Evolutionary conservation across 2,329 filamentous ascomycete species (phyloP).

Genomic region (Aulographum hederae): DNA sequence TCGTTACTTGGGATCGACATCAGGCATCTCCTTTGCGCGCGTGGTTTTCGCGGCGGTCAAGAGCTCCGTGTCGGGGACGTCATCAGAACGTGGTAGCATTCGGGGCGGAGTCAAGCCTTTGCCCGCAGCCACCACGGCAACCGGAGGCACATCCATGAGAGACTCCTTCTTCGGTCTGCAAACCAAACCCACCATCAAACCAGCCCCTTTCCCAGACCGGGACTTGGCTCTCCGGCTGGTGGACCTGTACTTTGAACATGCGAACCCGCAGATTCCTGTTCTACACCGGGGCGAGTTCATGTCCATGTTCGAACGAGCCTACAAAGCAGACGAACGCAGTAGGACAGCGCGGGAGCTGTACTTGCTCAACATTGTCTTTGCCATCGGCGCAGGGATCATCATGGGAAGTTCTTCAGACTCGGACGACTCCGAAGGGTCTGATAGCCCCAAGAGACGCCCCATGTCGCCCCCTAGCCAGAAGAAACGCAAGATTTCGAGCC

Average conservation of each 20-base stretch:
- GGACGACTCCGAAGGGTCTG: constrained; percentile 11
- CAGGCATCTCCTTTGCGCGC: constrained; percentile 82
- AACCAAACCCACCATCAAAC: constrained; percentile 71
- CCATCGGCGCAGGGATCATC: constrained; percentile 86
- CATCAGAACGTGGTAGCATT: constrained; percentile 45
- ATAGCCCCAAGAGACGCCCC: constrained; percentile 8
- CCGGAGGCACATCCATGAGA: constrained; percentile 56
- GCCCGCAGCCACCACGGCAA: constrained; percentile 27
- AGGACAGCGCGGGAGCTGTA: constrained; percentile 72
- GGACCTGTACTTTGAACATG: constrained; percentile 82
- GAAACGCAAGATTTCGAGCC: constrained; percentile 24
- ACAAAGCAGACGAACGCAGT: constrained; percentile 46
- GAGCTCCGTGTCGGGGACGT: constrained; percentile 38
- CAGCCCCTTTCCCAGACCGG: constrained; percentile 65
- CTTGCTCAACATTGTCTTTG: constrained; percentile 91
- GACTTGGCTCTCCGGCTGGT: constrained; percentile 56
- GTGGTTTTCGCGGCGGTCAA: constrained; percentile 92
- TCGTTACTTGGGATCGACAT: constrained; percentile 66
- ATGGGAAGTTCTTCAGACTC: constrained; percentile 33
- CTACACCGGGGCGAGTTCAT: constrained; percentile 80
- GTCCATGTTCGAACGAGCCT: constrained; percentile 69
- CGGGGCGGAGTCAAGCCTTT: constrained; percentile 31
- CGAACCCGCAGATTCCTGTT: constrained; percentile 89
- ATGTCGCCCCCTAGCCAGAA: constrained; percentile 17
- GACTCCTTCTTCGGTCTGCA: constrained; percentile 97